Conservation (phyloP, 768 basidiomycete species). For the Pisolithus sp. region DNA sequence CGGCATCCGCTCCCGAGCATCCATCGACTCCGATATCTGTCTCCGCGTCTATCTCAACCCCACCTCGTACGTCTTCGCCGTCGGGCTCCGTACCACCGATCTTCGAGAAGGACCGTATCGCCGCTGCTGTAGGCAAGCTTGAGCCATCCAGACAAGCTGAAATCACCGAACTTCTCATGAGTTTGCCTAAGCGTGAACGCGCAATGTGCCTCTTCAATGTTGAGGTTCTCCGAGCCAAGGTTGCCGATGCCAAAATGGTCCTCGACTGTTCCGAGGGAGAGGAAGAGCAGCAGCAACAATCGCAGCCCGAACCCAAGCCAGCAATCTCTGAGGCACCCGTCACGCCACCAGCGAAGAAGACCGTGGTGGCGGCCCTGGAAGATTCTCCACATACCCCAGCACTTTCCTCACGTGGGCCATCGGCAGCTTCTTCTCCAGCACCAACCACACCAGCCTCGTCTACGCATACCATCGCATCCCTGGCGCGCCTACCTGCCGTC, state of each 20-base stretch:
- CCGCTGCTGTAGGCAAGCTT: conserved; percentile 56
- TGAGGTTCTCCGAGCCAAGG: conserved; percentile 70
- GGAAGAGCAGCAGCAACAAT: conserved; percentile 29
- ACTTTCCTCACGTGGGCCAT: conserved; percentile 66
- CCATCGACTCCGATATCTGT: conserved; percentile 82
- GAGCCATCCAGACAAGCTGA: conserved; percentile 56
- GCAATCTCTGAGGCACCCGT: conserved; percentile 33
- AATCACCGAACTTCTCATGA: conserved; percentile 76
- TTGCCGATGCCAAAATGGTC: conserved; percentile 77
- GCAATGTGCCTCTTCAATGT: conserved; percentile 88
- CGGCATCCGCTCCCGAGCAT: conserved; percentile 85
- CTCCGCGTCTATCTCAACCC: conserved; percentile 67
- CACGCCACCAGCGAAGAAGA: conserved; percentile 64
- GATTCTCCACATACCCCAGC: conserved; percentile 72
- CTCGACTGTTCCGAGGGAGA: conserved; percentile 67
- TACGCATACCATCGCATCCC: conserved; percentile 57
- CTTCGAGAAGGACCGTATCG: conserved; percentile 73
- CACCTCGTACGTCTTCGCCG: conserved; percentile 80
- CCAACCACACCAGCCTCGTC: conserved; percentile 52
- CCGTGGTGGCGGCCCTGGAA: conserved; percentile 29
- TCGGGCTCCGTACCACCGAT: conserved; percentile 51
- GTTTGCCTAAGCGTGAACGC: conserved; percentile 80
- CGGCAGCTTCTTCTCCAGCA: conserved; percentile 63
- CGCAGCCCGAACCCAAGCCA: conserved; percentile 18
- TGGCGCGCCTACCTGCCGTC: conserved; percentile 67